Evolutionary conservation across 2,329 filamentous ascomycete species (phyloP), one percentile per base, ranked within the genome.

Genomic region (Verticillium tricorpus): DNA sequence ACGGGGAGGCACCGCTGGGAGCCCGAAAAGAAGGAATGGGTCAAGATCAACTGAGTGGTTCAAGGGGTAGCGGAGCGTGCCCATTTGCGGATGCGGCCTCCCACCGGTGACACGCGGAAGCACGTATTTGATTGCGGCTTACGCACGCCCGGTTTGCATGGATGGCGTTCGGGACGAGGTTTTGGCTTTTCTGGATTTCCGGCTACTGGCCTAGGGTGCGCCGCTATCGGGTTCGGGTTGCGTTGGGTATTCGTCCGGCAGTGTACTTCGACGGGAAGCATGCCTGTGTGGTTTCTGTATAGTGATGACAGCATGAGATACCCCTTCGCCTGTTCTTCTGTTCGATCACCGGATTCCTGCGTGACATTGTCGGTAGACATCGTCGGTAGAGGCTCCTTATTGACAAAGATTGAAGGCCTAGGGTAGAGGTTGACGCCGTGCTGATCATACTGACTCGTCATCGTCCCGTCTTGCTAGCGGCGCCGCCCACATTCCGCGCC

Each of bases 1-100:
- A 55, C 68, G 71, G 61, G 68, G 68, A 89, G 87, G 25, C 88
- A 90, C 70, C 74, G 72, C 37, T 90, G 87, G 87, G 74, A 84
- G 55, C 75, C 82, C 3, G 78, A 83, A 28, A 72, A 77, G 55
- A 86, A 85, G 69, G 80, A 85, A 67, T 90, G 88, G 88, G 71
- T 87, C 40, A 83, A 80, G 69, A 22, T 52, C 9, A 19, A 25
- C 19, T 52, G 19, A 52, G 11, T 2, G 9, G 8, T 8, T 19
- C 8, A 22, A 11, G 11, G 19, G n/a, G 3, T 25, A 5, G n/a
- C 1, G 45, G 8, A 22, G 45, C 19, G 19, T 52, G n/a, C 9
- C 28, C 19, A 9, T 25, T 12, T 22, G 45, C 19, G 8, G 45
- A 52, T 11, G 12, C 45, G 19, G 9, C n/a, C 45, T 11, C 37